Conservation (phyloP, 2,329 filamentous ascomycete genomes). For the Monosporascus sp. region DNA sequence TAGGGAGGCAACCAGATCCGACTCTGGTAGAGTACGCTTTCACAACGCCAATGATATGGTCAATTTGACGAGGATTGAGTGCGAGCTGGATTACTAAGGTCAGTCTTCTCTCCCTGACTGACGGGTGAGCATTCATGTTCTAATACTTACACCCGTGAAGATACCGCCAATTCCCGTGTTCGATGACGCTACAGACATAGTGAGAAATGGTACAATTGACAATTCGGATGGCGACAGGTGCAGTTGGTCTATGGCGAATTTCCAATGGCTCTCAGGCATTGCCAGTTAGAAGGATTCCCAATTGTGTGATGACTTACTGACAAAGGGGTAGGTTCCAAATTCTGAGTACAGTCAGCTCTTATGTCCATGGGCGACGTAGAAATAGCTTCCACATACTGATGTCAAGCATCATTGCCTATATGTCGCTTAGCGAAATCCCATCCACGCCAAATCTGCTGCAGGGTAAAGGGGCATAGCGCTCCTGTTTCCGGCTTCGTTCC, state of each 20-base stretch:
- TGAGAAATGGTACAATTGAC: not conserved
- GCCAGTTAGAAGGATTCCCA: no score
- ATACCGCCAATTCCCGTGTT: constrained; percentile 12
- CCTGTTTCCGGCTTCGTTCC: not conserved
- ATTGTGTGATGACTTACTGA: constrained; percentile 5
- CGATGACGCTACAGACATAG: constrained; percentile 3
- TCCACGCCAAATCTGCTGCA: no score
- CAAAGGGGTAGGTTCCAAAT: constrained; percentile 47
- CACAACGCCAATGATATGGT: constrained; percentile 54
- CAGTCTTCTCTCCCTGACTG: constrained; percentile 29
- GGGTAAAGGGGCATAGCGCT: not conserved
- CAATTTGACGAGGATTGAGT: constrained; percentile 2
- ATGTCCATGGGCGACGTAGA: not conserved
- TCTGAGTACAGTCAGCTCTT: constrained; percentile 21
- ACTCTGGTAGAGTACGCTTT: constrained; percentile 46
- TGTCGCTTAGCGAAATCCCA: not conserved
- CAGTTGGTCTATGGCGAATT: no score
- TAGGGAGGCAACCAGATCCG: not conserved
- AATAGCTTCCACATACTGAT: constrained; percentile 24
- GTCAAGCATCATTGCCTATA: constrained; percentile 41
- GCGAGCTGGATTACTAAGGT: constrained; percentile 4
- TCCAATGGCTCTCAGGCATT: no score
- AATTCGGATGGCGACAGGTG: no score
- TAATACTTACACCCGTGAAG: constrained; percentile 19
- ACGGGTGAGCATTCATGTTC: constrained; percentile 42